Percentiles rank a stretch among this genome's conserved stretches.
Evolutionary conservation across 768 basidiomycete species (phyloP).

Genomic region (Mycena maculata): DNA sequence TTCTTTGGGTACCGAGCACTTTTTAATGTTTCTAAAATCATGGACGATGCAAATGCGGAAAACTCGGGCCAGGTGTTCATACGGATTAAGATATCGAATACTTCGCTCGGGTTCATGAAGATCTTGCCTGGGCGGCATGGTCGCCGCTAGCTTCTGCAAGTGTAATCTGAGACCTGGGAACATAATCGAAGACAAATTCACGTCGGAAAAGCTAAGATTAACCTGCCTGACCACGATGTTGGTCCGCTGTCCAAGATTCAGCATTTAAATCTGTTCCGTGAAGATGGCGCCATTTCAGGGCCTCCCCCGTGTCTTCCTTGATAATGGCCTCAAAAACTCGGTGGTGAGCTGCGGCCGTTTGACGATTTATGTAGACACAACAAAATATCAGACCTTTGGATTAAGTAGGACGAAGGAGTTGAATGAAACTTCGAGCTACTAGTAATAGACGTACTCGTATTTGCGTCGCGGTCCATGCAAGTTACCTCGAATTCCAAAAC

Average conservation of each 20-base stretch:
- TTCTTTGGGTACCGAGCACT: conserved; percentile 28
- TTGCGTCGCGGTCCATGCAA: conserved; percentile 17
- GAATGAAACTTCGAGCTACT: background rate
- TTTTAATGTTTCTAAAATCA: conserved; percentile 28
- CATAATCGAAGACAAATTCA: background rate
- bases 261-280: conserved; percentile 39
- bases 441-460: conserved; percentile 33
- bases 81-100: too few relatives aligned
- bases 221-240: conserved; percentile 36
- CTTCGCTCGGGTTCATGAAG: too few relatives aligned
- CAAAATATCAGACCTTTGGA: conserved; percentile 36
- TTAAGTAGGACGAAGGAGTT: background rate
- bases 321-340: conserved; percentile 38
- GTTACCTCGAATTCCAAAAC: conserved; percentile 36
- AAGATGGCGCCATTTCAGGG: conserved; percentile 38
- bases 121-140: background rate
- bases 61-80: background rate
- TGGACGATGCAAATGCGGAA: conserved; percentile 31
- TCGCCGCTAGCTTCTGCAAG: conserved; percentile 30
- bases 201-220: background rate
- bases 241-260: conserved; percentile 36
- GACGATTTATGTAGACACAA: conserved; percentile 32
- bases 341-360: conserved; percentile 36
- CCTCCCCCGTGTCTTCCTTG: conserved; percentile 35
- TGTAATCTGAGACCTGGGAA: conserved; percentile 38